A percentile compares a stretch with the other conserved stretches of the same genome.
Conservation (phyloP, 768 basidiomycete genomes). For the Russula ochroleuca region DNA sequence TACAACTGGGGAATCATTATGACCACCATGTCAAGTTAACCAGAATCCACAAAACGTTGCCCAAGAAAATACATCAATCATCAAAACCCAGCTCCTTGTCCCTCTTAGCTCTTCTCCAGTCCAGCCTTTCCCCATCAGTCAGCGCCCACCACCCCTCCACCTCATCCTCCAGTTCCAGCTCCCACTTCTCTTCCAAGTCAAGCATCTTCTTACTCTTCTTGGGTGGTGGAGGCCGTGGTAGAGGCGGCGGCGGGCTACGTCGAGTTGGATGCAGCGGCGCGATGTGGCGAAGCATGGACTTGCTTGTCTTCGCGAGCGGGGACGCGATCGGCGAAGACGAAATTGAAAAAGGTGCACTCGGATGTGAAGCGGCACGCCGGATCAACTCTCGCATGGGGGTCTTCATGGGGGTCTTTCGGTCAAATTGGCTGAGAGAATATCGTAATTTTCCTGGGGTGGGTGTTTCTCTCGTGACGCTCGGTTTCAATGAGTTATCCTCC, state of each 20-base stretch:
- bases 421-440: slow-evolving; percentile 19
- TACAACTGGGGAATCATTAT: not conserved
- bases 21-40: not conserved
- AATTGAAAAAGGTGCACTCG: slow-evolving; percentile 54
- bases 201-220: slow-evolving; percentile 80
- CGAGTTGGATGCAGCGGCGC: slow-evolving; percentile 74
- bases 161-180: slow-evolving; percentile 70
- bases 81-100: slow-evolving; percentile 53
- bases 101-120: slow-evolving; percentile 55
- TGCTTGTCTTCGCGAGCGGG: slow-evolving; percentile 61
- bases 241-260: slow-evolving; percentile 67
- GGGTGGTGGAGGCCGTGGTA: slow-evolving; percentile 62
- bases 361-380: slow-evolving; percentile 61
- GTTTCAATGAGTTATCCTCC: not conserved
- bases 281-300: slow-evolving; percentile 57
- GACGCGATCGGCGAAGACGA: slow-evolving; percentile 46
- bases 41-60: not conserved
- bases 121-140: slow-evolving; percentile 37
- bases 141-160: slow-evolving; percentile 55
- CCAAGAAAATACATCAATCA: slow-evolving; percentile 26
- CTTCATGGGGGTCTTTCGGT: slow-evolving; percentile 53
- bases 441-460: slow-evolving; percentile 7
- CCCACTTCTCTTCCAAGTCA: slow-evolving; percentile 72
- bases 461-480: slow-evolving; percentile 5
- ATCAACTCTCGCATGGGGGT: slow-evolving; percentile 76